Evolutionary conservation across 352 stramenopile species (phyloP), one percentile per base, ranked within the genome.

Genomic region (Aphanomyces euteiches): DNA sequence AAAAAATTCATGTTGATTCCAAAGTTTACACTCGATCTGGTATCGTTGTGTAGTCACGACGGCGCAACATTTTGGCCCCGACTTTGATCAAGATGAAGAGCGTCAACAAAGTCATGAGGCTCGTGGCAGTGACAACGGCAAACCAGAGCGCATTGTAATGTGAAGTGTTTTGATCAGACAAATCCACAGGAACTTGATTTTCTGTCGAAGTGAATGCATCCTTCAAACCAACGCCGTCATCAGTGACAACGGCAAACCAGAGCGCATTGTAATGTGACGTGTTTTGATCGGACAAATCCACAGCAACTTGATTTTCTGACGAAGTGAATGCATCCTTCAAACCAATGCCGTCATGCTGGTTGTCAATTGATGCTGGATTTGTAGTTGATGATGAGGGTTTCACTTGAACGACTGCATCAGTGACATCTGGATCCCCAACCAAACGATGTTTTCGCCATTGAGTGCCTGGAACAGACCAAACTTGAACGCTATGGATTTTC

Each of bases 341-440:
- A 28, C 28, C 28, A 28, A 28, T 28, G 28, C 28, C 28, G 28
- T 28, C 28, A 28, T 28, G 28, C 28, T 28, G 28, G 28, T 2
- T 28, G 28, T 28, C 28, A 28, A 28, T 28, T 28, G 28, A 28
- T 2, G 28, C 28, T 28, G 28, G 28, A 28, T 28, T 28, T 28
- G 28, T 28, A 28, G 28, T 28, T 28, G 28, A 28, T 28, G 28
- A 28, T 28, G 28, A 28, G n/a, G 59, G 17, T 28, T 48, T 15
- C 17, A 50, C 43, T 36, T 67, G 59, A 17, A 67, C 38, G 2
- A 50, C 8, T 45, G 41, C 39, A 4, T 7, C 4, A 21, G 59
- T 38, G 15, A 56, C 38, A 36, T 67, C 59, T 4, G 59, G 39
- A 37, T 67, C 59, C 21, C 59, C 59, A 19, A 67, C 59, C 8